Evolutionary conservation across 352 stramenopile species (phyloP).

Genomic region (Phytophthora niederhauseri): DNA sequence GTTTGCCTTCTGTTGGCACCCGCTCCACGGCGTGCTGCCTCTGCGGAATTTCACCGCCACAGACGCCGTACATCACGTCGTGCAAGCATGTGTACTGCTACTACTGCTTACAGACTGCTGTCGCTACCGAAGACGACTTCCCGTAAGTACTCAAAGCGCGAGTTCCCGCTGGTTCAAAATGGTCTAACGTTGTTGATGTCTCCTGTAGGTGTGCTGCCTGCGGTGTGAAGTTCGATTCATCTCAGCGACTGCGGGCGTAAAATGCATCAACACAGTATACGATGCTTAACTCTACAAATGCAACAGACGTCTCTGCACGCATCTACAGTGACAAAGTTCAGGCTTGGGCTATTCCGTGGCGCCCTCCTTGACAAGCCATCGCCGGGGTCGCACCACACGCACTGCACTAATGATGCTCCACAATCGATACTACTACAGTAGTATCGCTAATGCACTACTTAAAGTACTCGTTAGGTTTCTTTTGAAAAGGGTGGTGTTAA

Average conservation of each 20-base stretch:
- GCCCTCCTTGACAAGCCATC: too few relatives aligned
- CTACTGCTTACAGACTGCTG: conserved; percentile 83
- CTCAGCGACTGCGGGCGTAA: conserved; percentile 55
- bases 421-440: too few relatives aligned
- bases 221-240: conserved; percentile 70
- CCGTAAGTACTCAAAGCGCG: conserved; percentile 41
- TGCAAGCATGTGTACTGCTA: conserved; percentile 90
- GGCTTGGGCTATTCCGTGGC: too few relatives aligned
- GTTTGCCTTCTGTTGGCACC: conserved; percentile 5
- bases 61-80: conserved; percentile 90
- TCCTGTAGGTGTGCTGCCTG: conserved; percentile 62
- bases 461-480: conserved; percentile 43
- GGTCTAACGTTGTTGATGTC: neutral
- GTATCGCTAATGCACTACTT: too few relatives aligned
- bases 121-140: conserved; percentile 74
- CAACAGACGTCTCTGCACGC: too few relatives aligned
- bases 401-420: too few relatives aligned
- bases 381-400: too few relatives aligned
- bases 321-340: too few relatives aligned
- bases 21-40: conserved; percentile 58
- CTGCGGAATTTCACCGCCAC: conserved; percentile 56
- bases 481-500: conserved; percentile 80
- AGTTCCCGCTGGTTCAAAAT: neutral
- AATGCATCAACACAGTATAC: neutral
- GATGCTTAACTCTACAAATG: too few relatives aligned